phyloP scores from a whole-genome alignment of 768 basidiomycete genomes.

The Pulveroboletus sp. region DNA sequence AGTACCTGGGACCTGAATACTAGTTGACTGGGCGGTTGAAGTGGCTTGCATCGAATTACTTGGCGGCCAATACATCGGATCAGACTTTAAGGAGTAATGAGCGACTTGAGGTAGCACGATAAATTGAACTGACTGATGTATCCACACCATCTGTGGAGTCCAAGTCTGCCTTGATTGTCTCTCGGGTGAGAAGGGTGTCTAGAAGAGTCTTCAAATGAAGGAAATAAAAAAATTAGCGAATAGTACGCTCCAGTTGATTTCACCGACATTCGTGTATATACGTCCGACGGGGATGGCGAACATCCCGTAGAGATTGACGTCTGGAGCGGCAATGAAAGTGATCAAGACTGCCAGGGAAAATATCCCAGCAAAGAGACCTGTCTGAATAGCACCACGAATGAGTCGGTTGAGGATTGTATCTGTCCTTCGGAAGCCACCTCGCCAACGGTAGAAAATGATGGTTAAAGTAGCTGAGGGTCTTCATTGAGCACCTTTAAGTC shows the following conservation, averaged over 20 bases:
- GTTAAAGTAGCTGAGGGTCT: constrained; percentile 16
- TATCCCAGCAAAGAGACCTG: constrained; percentile 48
- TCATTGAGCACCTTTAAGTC: neutral
- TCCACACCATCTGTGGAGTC: too few relatives aligned
- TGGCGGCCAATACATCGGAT: too few relatives aligned
- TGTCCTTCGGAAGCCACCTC: too few relatives aligned
- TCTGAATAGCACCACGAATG: constrained; percentile 53
- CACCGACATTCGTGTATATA: constrained; percentile 47
- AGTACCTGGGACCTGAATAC: too few relatives aligned
- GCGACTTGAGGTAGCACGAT: too few relatives aligned
- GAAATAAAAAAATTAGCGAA: neutral
- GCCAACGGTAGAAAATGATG: constrained; percentile 37
- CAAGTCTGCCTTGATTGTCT: neutral
- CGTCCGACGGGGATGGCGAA: constrained; percentile 42
- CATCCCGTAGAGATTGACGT: constrained; percentile 34
- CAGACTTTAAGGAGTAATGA: too few relatives aligned
- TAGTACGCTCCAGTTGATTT: neutral
- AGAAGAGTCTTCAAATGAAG: neutral
- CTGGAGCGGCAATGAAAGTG: constrained; percentile 24
- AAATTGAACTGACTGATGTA: too few relatives aligned
- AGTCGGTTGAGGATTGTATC: too few relatives aligned
- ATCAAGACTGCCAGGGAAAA: constrained; percentile 51
- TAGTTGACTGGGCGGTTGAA: too few relatives aligned
- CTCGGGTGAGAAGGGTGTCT: constrained; percentile 9
- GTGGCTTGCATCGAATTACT: too few relatives aligned